Conservation (phyloP, 2,329 filamentous ascomycete species). For the Botrytis paeoniae region DNA sequence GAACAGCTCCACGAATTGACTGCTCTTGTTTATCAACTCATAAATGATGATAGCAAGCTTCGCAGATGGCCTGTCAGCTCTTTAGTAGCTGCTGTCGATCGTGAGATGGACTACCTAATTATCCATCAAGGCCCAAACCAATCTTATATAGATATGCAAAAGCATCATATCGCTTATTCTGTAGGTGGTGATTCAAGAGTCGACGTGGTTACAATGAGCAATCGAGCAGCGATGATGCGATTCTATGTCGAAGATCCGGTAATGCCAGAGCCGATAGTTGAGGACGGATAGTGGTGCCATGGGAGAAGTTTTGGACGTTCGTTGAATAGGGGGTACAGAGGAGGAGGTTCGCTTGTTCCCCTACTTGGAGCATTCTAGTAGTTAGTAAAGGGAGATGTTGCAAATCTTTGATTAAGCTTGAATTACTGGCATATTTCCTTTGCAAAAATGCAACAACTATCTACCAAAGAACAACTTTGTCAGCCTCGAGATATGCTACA, state of each 20-base stretch:
- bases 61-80: neutral
- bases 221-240: neutral
- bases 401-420: neutral
- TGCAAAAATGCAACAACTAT: neutral
- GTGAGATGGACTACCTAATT: neutral
- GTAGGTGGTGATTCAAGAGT: neutral
- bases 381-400: neutral
- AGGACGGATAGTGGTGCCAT: rapidly evolving
- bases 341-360: neutral
- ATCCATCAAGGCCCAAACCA: rapidly evolving
- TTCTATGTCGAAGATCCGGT: neutral
- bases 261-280: rapidly evolving
- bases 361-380: neutral
- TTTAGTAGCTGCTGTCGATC: neutral
- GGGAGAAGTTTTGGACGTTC: neutral
- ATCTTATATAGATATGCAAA: neutral
- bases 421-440: neutral
- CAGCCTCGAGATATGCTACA: neutral
- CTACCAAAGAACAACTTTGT: neutral
- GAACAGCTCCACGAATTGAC: neutral
- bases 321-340: neutral
- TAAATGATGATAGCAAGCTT: neutral
- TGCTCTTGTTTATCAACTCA: neutral
- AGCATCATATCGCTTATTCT: neutral
- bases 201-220: neutral